phyloP scores from a whole-genome alignment of 129 eudicot genomes.

The Erigeron canadensis region DNA sequence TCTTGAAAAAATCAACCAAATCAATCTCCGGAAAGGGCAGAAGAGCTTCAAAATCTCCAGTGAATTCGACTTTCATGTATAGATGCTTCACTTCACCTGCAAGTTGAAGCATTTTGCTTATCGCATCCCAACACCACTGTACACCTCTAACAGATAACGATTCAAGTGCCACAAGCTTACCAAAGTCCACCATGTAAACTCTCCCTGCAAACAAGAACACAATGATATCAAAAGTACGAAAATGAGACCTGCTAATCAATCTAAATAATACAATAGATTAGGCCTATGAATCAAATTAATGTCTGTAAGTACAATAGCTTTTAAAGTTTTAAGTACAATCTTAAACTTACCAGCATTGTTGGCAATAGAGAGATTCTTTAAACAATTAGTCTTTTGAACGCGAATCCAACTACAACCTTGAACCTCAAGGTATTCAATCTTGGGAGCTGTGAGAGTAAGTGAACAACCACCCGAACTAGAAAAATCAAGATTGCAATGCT shows the following conservation, averaged over 20 bases:
- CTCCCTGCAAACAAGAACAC: conserved; percentile 47
- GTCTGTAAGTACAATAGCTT: too few relatives aligned
- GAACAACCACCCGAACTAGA: conserved; percentile 60
- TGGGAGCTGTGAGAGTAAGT: conserved; percentile 59
- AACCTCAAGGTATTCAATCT: conserved; percentile 68
- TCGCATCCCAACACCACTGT: conserved; percentile 96
- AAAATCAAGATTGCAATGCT: conserved; percentile 77
- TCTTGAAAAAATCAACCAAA: conserved; percentile 83
- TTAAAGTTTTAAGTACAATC: conserved; percentile 12
- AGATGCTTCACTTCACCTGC: conserved; percentile 87
- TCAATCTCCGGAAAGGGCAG: conserved; percentile 94
- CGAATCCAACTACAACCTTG: conserved; percentile 87
- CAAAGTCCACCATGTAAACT: conserved; percentile 79
- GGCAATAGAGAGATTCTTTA: conserved; percentile 62
- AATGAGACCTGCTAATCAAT: conserved; percentile 4
- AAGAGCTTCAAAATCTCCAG: conserved; percentile 76
- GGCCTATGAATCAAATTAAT: not conserved
- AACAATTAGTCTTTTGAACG: conserved; percentile 56
- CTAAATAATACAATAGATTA: not conserved
- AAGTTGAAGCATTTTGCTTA: conserved; percentile 77
- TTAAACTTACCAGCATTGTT: conserved; percentile 66
- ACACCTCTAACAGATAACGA: conserved; percentile 78
- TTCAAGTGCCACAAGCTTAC: conserved; percentile 74
- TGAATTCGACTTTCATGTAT: conserved; percentile 89
- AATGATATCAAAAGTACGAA: not conserved